Conservation (phyloP, 768 basidiomycete species). For the Calocera viscosa region DNA sequence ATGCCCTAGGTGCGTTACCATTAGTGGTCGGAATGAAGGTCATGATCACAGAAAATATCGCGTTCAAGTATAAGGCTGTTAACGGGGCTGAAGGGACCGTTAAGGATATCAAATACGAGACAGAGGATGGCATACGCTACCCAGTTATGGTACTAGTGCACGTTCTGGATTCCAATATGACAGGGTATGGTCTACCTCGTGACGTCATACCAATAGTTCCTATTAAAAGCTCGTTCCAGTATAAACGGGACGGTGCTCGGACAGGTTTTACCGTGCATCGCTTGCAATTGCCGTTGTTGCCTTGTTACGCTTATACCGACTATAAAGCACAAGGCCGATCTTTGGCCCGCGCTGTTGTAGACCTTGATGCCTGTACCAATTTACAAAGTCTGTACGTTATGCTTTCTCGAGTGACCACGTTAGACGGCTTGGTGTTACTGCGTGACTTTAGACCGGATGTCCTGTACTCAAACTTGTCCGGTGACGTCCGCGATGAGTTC, state of each 20-base stretch:
- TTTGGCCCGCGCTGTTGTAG: conserved; percentile 24
- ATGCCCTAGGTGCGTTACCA: background rate
- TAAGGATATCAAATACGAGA: background rate
- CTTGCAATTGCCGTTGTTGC: conserved; percentile 29
- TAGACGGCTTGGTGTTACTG: conserved; percentile 25
- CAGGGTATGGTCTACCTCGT: background rate
- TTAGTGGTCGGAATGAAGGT: background rate
- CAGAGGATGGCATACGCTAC: conserved; percentile 17
- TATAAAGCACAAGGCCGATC: conserved; percentile 34
- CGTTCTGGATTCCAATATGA: conserved; percentile 19
- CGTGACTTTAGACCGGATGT: background rate
- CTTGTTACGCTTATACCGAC: conserved; percentile 32
- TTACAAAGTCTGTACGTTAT: conserved; percentile 34
- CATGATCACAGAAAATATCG: conserved; percentile 9
- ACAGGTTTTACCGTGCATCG: background rate
- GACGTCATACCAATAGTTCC: conserved; percentile 16
- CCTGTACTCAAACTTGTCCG: background rate
- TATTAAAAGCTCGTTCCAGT: background rate
- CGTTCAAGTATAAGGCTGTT: background rate
- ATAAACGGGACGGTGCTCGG: background rate
- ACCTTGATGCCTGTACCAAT: conserved; percentile 25
- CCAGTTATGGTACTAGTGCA: conserved; percentile 24
- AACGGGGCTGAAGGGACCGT: conserved; percentile 8
- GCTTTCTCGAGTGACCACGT: conserved; percentile 27
- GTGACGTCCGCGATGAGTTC: background rate